phyloP scores from a whole-genome alignment of 2,329 filamentous ascomycete genomes.

The Trichoderma polysporum region DNA sequence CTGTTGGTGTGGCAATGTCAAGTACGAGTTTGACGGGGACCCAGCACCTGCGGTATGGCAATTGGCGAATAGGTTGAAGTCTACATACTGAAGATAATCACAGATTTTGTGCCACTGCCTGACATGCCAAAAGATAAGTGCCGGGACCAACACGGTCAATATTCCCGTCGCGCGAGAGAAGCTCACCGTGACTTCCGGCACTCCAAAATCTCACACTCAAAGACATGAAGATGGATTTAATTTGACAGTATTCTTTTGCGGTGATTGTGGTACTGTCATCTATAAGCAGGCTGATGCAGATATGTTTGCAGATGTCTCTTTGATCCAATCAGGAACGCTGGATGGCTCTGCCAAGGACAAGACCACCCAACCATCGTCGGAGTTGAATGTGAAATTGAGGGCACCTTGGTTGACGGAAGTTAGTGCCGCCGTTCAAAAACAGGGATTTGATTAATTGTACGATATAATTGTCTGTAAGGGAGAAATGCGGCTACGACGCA shows the following conservation, averaged over 20 bases:
- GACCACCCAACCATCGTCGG: neutral
- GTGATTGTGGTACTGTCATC: neutral
- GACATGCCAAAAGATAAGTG: constrained; percentile 13
- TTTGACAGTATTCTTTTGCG: constrained; percentile 14
- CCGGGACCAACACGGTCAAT: neutral
- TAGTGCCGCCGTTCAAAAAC: neutral
- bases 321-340: neutral
- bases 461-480: too few relatives aligned
- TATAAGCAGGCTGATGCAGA: constrained; percentile 11
- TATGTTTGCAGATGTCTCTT: constrained; percentile 2
- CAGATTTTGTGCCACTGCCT: constrained; percentile 13
- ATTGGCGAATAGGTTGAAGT: too few relatives aligned
- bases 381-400: constrained; percentile 10
- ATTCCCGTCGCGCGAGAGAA: constrained; percentile 1
- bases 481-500: too few relatives aligned
- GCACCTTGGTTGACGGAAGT: neutral
- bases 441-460: constrained; percentile 3
- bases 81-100: neutral
- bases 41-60: neutral
- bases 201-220: constrained; percentile 11
- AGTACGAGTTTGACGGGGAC: constrained; percentile 9
- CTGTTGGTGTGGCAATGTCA: constrained; percentile 15
- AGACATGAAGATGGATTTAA: constrained; percentile 10
- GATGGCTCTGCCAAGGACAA: neutral
- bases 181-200: neutral